phyloP scores from a whole-genome alignment of 257 asterid genomes.

The Capsicum chinense region DNA sequence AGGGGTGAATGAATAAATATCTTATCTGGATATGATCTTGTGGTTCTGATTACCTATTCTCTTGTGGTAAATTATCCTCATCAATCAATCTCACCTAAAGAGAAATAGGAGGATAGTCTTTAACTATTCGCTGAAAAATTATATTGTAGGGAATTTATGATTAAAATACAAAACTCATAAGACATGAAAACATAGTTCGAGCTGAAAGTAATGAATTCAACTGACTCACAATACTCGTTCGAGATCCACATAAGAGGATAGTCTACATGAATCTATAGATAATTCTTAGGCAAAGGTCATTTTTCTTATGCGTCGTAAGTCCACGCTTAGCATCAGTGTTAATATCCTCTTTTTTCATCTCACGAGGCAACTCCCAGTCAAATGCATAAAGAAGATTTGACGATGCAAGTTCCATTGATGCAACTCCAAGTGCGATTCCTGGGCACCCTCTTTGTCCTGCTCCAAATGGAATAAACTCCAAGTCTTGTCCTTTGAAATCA shows the following conservation, averaged over 20 bases:
- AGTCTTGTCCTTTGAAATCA: neutral
- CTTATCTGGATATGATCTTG: too few species aligned
- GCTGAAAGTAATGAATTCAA: too few species aligned
- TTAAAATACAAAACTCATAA: too few species aligned
- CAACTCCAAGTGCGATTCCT: neutral
- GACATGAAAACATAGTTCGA: too few species aligned
- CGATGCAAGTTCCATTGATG: neutral
- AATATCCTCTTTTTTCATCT: neutral
- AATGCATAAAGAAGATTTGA: conserved; percentile 8
- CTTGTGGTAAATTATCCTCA: too few species aligned
- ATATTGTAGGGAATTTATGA: too few species aligned
- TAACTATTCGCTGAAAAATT: too few species aligned
- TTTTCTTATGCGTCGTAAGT: neutral
- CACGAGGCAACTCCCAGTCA: neutral
- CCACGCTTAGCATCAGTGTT: neutral
- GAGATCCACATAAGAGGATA: neutral
- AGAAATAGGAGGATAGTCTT: too few species aligned
- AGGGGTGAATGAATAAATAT: too few species aligned
- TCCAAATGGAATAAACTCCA: neutral
- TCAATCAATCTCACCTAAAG: too few species aligned
- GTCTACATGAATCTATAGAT: neutral
- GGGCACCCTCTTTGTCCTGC: neutral
- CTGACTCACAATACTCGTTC: too few species aligned
- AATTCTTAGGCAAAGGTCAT: neutral
- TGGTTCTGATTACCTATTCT: too few species aligned